Conservation (phyloP, 208 protist genomes). For the Leishmania gerbilli region DNA sequence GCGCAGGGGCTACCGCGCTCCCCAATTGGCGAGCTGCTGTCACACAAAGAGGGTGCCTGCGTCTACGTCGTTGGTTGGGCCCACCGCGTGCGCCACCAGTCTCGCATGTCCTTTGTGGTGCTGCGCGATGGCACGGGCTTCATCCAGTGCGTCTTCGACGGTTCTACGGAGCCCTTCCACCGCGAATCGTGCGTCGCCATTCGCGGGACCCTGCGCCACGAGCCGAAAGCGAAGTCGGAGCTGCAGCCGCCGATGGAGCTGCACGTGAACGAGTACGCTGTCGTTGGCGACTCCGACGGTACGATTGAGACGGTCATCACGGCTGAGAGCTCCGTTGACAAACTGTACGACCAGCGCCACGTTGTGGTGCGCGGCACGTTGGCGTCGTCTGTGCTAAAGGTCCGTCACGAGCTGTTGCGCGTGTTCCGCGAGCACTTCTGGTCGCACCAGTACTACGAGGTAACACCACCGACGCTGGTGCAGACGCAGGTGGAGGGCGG, state of each 20-base stretch:
- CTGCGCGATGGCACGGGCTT: conserved; percentile 96
- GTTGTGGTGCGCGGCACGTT: conserved; percentile 93
- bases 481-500: conserved; percentile 98
- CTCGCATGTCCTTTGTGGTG: conserved; percentile 96
- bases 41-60: conserved; percentile 43
- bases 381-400: conserved; percentile 86
- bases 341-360: conserved; percentile 96
- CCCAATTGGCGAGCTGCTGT: conserved; percentile 54
- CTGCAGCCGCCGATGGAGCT: conserved; percentile 85
- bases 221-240: conserved; percentile 85
- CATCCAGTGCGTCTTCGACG: conserved; percentile 95
- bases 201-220: conserved; percentile 62
- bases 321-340: conserved; percentile 91
- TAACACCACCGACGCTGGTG: conserved; percentile 98
- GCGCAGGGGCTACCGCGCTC: conserved; percentile 45
- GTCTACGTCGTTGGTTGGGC: conserved; percentile 96
- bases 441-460: conserved; percentile 90
- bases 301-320: conserved; percentile 91
- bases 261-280: conserved; percentile 87
- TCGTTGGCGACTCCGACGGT: conserved; percentile 84
- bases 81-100: conserved; percentile 93
- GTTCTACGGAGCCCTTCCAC: conserved; percentile 73
- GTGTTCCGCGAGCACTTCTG: conserved; percentile 97
- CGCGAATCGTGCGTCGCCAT: conserved; percentile 89
- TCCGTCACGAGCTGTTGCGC: conserved; percentile 90